phyloP scores from a whole-genome alignment of 345 rosid species.

The Aegle marmelos region DNA sequence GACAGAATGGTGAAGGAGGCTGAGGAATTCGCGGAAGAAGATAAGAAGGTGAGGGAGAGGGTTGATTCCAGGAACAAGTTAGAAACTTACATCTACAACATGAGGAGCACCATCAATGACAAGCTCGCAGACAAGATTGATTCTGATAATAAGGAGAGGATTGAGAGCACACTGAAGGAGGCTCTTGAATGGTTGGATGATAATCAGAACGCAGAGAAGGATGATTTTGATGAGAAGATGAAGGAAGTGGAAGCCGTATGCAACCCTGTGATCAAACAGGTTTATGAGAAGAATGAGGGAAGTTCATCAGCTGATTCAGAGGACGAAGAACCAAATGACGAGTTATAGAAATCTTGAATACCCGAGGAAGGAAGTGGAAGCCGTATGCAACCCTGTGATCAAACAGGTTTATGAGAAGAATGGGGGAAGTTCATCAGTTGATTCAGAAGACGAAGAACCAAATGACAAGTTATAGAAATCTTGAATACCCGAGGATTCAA shows the following conservation, averaged over 20 bases:
- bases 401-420: conserved; percentile 44
- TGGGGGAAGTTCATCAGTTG: conserved; percentile 25
- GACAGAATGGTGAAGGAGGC: conserved; percentile 59
- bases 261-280: conserved; percentile 46
- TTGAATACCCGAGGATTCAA: neutral
- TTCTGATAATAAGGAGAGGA: conserved; percentile 48
- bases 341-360: conserved; percentile 26
- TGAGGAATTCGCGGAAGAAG: conserved; percentile 53
- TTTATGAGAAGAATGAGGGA: conserved; percentile 38
- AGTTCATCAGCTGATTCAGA: conserved; percentile 26
- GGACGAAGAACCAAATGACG: conserved; percentile 38
- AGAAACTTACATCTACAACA: conserved; percentile 48
- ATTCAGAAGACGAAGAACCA: conserved; percentile 31
- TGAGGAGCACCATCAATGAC: conserved; percentile 41
- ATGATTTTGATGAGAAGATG: conserved; percentile 53
- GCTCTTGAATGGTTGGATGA: conserved; percentile 59
- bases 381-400: conserved; percentile 50
- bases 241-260: conserved; percentile 56
- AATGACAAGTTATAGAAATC: conserved; percentile 39
- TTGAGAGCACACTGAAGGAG: conserved; percentile 39
- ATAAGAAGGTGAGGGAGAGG: conserved; percentile 40
- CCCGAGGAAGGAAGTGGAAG: conserved; percentile 53
- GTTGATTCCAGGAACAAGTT: conserved; percentile 55
- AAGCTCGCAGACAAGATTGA: conserved; percentile 45
- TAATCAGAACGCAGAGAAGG: conserved; percentile 48